These are phyloP conservation scores for Epichloe elymi DNA, from an alignment of 2,329 filamentous ascomycete genomes.

Conservation along the genomic window DNA sequence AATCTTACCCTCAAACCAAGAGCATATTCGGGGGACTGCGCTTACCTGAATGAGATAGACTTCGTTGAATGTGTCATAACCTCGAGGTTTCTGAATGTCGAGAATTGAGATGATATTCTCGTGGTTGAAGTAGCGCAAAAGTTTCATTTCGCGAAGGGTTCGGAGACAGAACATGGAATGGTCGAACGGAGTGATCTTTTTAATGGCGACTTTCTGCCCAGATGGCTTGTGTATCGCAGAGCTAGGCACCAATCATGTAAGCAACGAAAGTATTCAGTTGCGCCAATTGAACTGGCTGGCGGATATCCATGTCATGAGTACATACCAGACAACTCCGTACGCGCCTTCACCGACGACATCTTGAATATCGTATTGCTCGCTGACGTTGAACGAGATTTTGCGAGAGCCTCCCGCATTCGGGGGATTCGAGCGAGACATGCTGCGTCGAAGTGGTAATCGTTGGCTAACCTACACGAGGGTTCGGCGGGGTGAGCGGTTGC, in stretches of 20 bases:
- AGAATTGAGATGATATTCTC: constrained; percentile 99
- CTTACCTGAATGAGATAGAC: constrained; percentile 94
- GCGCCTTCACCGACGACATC: constrained; percentile 98
- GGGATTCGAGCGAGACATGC: constrained; percentile 44
- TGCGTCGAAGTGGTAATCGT: constrained; percentile 6
- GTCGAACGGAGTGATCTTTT: constrained; percentile 99
- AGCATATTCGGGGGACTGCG: neutral
- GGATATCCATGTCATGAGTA: neutral
- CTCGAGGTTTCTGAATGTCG: constrained; percentile 95
- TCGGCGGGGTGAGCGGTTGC: constrained; percentile 1
- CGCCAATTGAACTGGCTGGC: neutral
- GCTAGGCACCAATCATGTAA: constrained; percentile 32
- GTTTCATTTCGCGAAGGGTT: constrained; percentile 97
- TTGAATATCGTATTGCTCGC: constrained; percentile 98
- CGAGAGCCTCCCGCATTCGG: constrained; percentile 52
- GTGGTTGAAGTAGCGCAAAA: constrained; percentile 97
- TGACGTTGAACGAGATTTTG: constrained; percentile 99
- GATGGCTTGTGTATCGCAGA: constrained; percentile 97
- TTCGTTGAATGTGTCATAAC: constrained; percentile 91
- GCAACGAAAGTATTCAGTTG: neutral
- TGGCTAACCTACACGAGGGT: neutral
- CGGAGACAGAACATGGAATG: constrained; percentile 98
- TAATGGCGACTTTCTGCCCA: constrained; percentile 96
- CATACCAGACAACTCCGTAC: constrained; percentile 92
- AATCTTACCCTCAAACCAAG: neutral